Percentiles rank a stretch among this genome's conserved stretches.
These are phyloP conservation scores for Graphilbum ipis-grandicollis DNA, from an alignment of 2,329 filamentous ascomycete genomes.

Conservation along the genomic window DNA sequence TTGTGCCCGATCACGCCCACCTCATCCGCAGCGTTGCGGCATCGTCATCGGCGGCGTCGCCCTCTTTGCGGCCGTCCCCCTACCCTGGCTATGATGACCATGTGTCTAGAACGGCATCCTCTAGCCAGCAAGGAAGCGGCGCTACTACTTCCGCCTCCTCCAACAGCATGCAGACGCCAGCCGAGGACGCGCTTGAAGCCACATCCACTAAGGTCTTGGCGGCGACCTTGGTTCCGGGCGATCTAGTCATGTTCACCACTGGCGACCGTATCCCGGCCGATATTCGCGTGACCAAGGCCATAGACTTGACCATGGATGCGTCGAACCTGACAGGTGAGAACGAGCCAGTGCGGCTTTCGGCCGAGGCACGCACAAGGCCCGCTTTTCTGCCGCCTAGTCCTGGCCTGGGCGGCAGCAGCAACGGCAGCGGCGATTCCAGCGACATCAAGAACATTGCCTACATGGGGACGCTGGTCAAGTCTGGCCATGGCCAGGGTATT, in stretches of 20 bases:
- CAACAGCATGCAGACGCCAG: slow-evolving; percentile 35
- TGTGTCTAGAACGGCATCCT: not conserved
- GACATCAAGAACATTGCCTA: slow-evolving; percentile 86
- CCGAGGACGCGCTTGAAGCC: slow-evolving; percentile 48
- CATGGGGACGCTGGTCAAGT: slow-evolving; percentile 93
- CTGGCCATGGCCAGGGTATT: slow-evolving; percentile 85
- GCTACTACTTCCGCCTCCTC: slow-evolving; percentile 16
- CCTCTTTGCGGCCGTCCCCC: no score
- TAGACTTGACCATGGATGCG: slow-evolving; percentile 85
- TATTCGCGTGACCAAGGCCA: slow-evolving; percentile 78
- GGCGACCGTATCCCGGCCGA: slow-evolving; percentile 94
- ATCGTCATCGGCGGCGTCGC: no score
- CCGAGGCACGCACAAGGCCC: slow-evolving; percentile 33
- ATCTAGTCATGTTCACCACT: slow-evolving; percentile 84
- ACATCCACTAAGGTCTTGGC: slow-evolving; percentile 76
- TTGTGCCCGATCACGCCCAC: slow-evolving; percentile 91
- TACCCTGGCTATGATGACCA: no score
- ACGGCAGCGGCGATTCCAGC: slow-evolving; percentile 32
- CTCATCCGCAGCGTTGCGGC: slow-evolving; percentile 62
- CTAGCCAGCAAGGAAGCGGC: slow-evolving; percentile 8
- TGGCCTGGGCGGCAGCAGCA: slow-evolving; percentile 2
- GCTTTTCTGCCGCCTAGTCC: slow-evolving; percentile 1
- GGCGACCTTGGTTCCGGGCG: slow-evolving; percentile 72
- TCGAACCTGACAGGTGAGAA: slow-evolving; percentile 96
- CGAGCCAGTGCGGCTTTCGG: slow-evolving; percentile 68